These are phyloP conservation scores for Aspergillus nanangensis DNA, from an alignment of 495 filamentous ascomycete species.

Conservation along the genomic window DNA sequence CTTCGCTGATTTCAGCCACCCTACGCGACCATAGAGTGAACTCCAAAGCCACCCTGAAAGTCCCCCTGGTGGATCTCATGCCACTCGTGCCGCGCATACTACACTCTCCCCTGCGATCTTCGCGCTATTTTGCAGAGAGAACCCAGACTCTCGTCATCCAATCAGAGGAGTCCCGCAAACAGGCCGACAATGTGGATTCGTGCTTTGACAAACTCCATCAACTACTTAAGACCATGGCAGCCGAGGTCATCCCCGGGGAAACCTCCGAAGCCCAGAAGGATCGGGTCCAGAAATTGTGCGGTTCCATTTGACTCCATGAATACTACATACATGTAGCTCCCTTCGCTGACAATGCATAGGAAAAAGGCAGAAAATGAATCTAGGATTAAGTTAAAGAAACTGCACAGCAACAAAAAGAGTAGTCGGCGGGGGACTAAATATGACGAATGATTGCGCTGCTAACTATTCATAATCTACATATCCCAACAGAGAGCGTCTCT, in stretches of 20 bases:
- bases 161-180: conserved; percentile 61
- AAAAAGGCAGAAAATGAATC: conserved; percentile 66
- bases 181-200: conserved; percentile 57
- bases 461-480: conserved; percentile 13
- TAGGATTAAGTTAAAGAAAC: conserved; percentile 72
- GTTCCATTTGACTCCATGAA: not conserved
- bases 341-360: conserved; percentile 36
- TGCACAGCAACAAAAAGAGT: conserved; percentile 75
- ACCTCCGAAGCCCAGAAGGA: conserved; percentile 55
- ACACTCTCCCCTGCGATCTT: conserved; percentile 56
- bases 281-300: conserved; percentile 60
- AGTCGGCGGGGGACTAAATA: conserved; percentile 51
- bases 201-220: conserved; percentile 61
- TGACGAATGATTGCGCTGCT: conserved; percentile 32
- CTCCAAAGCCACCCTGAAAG: conserved; percentile 80
- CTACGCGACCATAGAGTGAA: conserved; percentile 60
- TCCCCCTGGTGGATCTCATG: conserved; percentile 53
- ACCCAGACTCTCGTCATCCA: conserved; percentile 65
- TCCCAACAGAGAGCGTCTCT: conserved; percentile 16
- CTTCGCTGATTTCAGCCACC: not conserved
- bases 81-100: conserved; percentile 64
- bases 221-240: conserved; percentile 50
- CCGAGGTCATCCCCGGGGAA: conserved; percentile 56
- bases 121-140: conserved; percentile 64
- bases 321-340: conserved; percentile 9